Conservation (phyloP, 345 rosid genomes). For the Hypericum androsaemum region DNA sequence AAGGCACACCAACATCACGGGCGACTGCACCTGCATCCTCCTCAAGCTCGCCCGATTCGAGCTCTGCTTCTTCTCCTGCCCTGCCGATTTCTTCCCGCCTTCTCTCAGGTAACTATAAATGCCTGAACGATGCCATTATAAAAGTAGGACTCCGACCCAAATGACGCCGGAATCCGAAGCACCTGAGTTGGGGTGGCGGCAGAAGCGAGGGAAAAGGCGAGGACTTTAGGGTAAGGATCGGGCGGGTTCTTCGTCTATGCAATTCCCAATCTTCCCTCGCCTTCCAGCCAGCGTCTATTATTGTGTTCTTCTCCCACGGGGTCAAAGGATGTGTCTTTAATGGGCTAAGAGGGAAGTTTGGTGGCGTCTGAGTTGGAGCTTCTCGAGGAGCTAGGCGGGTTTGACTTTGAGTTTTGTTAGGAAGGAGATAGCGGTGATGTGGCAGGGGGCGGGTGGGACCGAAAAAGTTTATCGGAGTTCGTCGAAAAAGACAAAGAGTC, state of each 20-base stretch:
- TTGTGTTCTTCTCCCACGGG: conserved; percentile 68
- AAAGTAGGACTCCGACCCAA: too few relatives aligned
- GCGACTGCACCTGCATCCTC: conserved; percentile 52
- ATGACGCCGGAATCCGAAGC: conserved; percentile 70
- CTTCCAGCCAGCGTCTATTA: conserved; percentile 55
- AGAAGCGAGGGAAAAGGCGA: conserved; percentile 12
- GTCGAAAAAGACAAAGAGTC: too few relatives aligned
- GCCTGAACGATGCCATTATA: conserved; percentile 40
- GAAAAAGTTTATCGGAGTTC: too few relatives aligned
- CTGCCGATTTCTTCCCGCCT: conserved; percentile 12
- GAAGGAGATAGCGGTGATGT: too few relatives aligned
- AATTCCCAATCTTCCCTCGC: too few relatives aligned
- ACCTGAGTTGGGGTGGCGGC: conserved; percentile 43
- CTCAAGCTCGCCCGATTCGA: conserved; percentile 59
- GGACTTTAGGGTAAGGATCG: conserved; percentile 49
- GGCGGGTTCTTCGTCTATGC: conserved; percentile 17
- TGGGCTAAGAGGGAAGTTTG: conserved; percentile 34
- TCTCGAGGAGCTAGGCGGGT: conserved; percentile 25
- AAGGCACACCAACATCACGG: conserved; percentile 21
- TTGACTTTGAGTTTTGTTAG: conserved; percentile 34
- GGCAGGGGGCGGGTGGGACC: conserved; percentile 59
- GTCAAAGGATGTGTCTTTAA: conserved; percentile 20
- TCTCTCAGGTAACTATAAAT: conserved; percentile 20
- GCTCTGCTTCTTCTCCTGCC: conserved; percentile 57
- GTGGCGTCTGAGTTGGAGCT: conserved; percentile 34